Percentiles rank a stretch among this genome's conserved stretches.
phyloP scores from a whole-genome alignment of 768 basidiomycete species.

The Trametes sanguinea region DNA sequence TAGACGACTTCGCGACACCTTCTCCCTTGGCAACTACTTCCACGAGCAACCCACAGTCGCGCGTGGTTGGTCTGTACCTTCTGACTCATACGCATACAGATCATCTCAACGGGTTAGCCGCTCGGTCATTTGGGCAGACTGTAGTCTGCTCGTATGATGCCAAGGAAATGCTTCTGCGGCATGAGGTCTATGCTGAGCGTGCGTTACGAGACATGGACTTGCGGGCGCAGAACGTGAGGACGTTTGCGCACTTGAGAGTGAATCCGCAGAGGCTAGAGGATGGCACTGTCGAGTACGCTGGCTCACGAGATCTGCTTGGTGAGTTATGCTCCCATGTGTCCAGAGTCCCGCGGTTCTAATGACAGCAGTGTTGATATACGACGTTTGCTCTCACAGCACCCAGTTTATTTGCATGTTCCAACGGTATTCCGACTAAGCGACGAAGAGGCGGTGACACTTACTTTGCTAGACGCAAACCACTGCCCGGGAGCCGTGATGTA shows the following conservation, averaged over 20 bases:
- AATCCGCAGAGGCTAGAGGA: constrained; percentile 48
- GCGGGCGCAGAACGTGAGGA: constrained; percentile 52
- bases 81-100: constrained; percentile 90
- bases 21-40: constrained; percentile 31
- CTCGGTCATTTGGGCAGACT: constrained; percentile 69
- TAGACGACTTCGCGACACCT: constrained; percentile 72
- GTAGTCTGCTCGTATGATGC: constrained; percentile 83
- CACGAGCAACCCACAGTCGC: constrained; percentile 29
- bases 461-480: constrained; percentile 89
- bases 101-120: constrained; percentile 76
- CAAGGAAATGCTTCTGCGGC: constrained; percentile 80
- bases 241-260: constrained; percentile 69
- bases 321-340: constrained; percentile 27
- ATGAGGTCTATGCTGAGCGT: constrained; percentile 71
- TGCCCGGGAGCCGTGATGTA: constrained; percentile 95
- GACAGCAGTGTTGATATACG: too few relatives aligned
- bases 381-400: constrained; percentile 41
- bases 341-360: background rate
- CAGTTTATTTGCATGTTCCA: constrained; percentile 64
- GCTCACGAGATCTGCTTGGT: constrained; percentile 73
- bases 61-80: constrained; percentile 57
- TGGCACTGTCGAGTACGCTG: constrained; percentile 49
- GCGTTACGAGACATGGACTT: constrained; percentile 54
- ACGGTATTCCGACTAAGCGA: constrained; percentile 58
- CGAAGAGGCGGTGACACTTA: constrained; percentile 65